A percentile compares a stretch with the other conserved stretches of the same genome.
Evolutionary conservation across 306 rosid genomes (phyloP).

Genomic region (Prinsepia uniflora): DNA sequence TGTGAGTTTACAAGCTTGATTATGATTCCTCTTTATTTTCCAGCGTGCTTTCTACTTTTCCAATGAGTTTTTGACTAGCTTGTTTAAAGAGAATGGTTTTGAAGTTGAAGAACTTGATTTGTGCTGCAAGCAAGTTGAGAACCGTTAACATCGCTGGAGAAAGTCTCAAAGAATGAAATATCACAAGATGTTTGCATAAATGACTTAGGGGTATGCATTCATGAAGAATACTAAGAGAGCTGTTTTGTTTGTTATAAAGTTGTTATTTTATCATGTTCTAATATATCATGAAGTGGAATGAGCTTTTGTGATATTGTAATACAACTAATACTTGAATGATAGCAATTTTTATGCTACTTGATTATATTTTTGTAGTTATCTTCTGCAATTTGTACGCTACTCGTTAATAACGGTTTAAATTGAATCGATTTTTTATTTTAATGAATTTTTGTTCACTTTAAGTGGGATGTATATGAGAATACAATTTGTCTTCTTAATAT

Average conservation of each 20-base stretch:
- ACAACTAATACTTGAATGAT: too few relatives aligned
- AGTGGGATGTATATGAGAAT: too few relatives aligned
- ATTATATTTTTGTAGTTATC: too few relatives aligned
- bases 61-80: conserved; percentile 66
- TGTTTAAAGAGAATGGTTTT: conserved; percentile 81
- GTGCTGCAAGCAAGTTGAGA: conserved; percentile 95
- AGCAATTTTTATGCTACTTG: too few relatives aligned
- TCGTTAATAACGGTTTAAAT: too few relatives aligned
- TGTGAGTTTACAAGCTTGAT: conserved; percentile 4
- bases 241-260: neutral
- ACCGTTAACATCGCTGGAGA: conserved; percentile 69
- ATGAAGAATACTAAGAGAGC: neutral
- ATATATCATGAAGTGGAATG: neutral
- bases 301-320: too few relatives aligned
- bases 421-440: too few relatives aligned
- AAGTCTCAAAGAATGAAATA: conserved; percentile 64
- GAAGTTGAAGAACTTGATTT: conserved; percentile 55
- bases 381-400: too few relatives aligned
- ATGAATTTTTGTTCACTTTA: too few relatives aligned
- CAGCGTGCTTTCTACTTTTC: conserved; percentile 98
- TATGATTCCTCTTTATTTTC: conserved; percentile 22
- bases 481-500: too few relatives aligned
- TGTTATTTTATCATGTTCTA: neutral
- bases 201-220: too few relatives aligned
- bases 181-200: conserved; percentile 83